Percentiles rank a stretch among this genome's conserved stretches.
phyloP scores from a whole-genome alignment of 345 rosid genomes.

The Sisymbrium irio region DNA sequence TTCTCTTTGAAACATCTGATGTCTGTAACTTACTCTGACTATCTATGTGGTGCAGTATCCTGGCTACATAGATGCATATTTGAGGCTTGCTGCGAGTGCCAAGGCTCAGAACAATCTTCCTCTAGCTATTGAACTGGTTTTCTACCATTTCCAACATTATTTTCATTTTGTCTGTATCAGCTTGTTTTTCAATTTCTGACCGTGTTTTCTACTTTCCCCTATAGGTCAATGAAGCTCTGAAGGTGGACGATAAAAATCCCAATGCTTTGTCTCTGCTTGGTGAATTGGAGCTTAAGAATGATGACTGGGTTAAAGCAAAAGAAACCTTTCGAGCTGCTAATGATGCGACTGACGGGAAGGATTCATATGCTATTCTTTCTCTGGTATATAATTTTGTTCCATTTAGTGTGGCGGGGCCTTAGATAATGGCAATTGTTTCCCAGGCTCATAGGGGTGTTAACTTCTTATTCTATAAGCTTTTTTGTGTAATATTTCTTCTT shows the following conservation, averaged over 20 bases:
- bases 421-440: constrained; percentile 1
- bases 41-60: constrained; percentile 61
- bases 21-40: constrained; percentile 10
- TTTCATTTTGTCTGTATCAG: neutral
- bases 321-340: constrained; percentile 95
- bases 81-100: constrained; percentile 93
- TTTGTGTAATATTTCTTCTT: neutral
- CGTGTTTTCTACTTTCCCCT: neutral
- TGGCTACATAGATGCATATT: constrained; percentile 82
- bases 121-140: constrained; percentile 93
- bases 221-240: constrained; percentile 88
- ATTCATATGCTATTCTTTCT: constrained; percentile 89
- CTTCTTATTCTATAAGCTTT: neutral
- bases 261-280: constrained; percentile 95
- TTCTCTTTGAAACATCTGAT: neutral
- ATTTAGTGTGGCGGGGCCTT: neutral
- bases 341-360: constrained; percentile 94
- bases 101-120: constrained; percentile 86
- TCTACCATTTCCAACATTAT: constrained; percentile 11
- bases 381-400: constrained; percentile 47
- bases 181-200: constrained; percentile 21
- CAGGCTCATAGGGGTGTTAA: neutral
- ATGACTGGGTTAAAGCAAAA: constrained; percentile 99
- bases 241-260: constrained; percentile 79
- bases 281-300: constrained; percentile 96